Conservation (phyloP, 2,329 filamentous ascomycete species). For the Paramyrothecium sp. region DNA sequence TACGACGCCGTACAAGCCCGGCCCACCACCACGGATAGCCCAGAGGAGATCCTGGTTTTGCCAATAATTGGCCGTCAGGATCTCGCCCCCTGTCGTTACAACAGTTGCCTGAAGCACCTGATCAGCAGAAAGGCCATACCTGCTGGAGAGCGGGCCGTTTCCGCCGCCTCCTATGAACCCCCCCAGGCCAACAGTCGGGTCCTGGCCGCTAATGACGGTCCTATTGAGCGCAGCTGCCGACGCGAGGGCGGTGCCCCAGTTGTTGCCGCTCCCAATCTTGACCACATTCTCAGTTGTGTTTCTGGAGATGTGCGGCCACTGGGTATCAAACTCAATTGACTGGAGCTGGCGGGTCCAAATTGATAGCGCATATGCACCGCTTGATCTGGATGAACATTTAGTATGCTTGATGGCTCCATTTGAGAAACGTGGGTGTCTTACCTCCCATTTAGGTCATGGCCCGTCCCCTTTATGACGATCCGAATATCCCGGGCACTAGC, state of each 20-base stretch:
- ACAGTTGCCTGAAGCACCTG: slow-evolving; percentile 22
- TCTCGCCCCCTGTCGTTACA: slow-evolving; percentile 17
- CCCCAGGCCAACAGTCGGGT: slow-evolving; percentile 36
- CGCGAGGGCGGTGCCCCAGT: not conserved
- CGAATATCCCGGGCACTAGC: not conserved
- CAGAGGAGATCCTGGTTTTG: slow-evolving; percentile 13
- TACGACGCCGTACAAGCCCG: slow-evolving; percentile 11
- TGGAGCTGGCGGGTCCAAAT: slow-evolving; percentile 15
- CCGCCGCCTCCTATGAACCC: slow-evolving; percentile 27
- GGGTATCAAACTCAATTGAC: not conserved
- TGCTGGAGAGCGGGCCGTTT: slow-evolving; percentile 19
- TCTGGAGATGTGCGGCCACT: too few relatives aligned
- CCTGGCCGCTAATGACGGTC: slow-evolving; percentile 36
- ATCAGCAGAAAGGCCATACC: slow-evolving; percentile 21
- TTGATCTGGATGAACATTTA: slow-evolving; percentile 4
- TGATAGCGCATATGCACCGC: slow-evolving; percentile 14
- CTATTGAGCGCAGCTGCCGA: not conserved
- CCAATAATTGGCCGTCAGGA: slow-evolving; percentile 8
- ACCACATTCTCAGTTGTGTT: not conserved
- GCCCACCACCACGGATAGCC: slow-evolving; percentile 12
- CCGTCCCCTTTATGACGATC: slow-evolving; percentile 2
- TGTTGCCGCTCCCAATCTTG: not conserved
- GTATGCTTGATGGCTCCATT: not conserved
- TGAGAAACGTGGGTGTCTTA: not conserved
- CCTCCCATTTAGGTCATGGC: slow-evolving; percentile 2